Conservation (phyloP, 345 rosid species). For the Firmiana major region DNA sequence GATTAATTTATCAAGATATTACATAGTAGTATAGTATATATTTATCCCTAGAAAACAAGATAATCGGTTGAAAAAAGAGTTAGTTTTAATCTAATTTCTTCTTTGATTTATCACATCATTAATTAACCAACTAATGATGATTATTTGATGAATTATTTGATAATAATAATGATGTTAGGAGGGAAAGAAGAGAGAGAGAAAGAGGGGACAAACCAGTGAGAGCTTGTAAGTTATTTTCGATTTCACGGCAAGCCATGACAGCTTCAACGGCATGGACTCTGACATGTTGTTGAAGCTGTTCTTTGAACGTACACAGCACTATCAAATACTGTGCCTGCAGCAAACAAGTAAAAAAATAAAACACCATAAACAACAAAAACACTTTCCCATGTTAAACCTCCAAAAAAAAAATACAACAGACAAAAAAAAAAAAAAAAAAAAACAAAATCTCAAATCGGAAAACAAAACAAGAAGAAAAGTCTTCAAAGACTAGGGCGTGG, state of each 20-base stretch:
- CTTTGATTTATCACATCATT: neutral
- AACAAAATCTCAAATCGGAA: neutral
- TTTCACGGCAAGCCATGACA: constrained; percentile 98
- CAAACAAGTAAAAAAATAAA: neutral
- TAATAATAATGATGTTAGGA: neutral
- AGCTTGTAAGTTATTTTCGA: constrained; percentile 84
- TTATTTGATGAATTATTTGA: neutral
- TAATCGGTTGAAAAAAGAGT: neutral
- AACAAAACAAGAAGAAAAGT: no score
- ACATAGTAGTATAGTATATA: neutral
- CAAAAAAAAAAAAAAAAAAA: neutral
- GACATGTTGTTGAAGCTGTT: constrained; percentile 97
- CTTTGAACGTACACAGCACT: constrained; percentile 90
- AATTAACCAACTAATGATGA: neutral
- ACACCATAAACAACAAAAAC: neutral
- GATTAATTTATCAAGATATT: no score
- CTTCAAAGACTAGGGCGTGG: neutral
- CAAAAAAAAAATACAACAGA: neutral
- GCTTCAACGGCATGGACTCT: constrained; percentile 98
- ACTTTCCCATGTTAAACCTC: neutral
- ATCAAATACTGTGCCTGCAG: constrained; percentile 84
- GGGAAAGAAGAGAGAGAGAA: neutral
- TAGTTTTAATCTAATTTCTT: neutral
- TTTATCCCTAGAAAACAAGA: neutral
- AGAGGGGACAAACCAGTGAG: constrained; percentile 61